phyloP scores from a whole-genome alignment of 352 stramenopile species.

The Phytophthora aleatoria region DNA sequence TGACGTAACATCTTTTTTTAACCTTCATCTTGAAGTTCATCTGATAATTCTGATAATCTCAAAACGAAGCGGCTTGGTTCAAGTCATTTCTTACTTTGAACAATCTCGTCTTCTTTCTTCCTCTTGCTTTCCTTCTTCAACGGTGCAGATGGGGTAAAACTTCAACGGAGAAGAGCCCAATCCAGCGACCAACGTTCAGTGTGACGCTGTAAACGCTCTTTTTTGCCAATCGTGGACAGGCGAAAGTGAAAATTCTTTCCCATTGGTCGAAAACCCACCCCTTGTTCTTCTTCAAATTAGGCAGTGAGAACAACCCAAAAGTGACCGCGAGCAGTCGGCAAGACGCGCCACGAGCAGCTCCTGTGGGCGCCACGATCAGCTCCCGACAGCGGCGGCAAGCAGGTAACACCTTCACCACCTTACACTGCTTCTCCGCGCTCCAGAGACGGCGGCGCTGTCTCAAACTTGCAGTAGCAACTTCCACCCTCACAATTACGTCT shows the following conservation, averaged over 20 bases:
- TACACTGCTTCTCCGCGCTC: background rate
- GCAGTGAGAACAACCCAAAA: slow-evolving; percentile 38
- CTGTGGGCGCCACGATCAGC: background rate
- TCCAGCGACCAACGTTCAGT: background rate
- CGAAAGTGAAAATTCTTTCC: background rate
- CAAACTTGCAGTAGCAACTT: slow-evolving; percentile 5
- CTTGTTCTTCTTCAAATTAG: slow-evolving; percentile 33
- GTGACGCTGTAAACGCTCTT: background rate
- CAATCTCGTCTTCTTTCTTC: background rate
- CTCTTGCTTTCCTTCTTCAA: background rate
- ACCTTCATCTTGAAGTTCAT: background rate
- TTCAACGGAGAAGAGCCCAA: background rate
- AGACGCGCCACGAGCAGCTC: slow-evolving; percentile 21
- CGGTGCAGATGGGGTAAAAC: background rate
- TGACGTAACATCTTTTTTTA: background rate
- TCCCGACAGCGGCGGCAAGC: background rate
- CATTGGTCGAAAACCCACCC: slow-evolving; percentile 16
- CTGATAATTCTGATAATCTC: slow-evolving; percentile 3
- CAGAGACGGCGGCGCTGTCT: background rate
- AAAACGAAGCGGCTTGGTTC: background rate
- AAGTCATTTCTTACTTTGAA: background rate
- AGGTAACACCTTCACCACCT: slow-evolving; percentile 11
- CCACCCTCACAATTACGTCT: slow-evolving; percentile 15
- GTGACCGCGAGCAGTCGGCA: slow-evolving; percentile 19
- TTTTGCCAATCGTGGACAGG: slow-evolving; percentile 7